phyloP scores from a whole-genome alignment of 257 asterid genomes.

The Nicotiana paniculata region DNA sequence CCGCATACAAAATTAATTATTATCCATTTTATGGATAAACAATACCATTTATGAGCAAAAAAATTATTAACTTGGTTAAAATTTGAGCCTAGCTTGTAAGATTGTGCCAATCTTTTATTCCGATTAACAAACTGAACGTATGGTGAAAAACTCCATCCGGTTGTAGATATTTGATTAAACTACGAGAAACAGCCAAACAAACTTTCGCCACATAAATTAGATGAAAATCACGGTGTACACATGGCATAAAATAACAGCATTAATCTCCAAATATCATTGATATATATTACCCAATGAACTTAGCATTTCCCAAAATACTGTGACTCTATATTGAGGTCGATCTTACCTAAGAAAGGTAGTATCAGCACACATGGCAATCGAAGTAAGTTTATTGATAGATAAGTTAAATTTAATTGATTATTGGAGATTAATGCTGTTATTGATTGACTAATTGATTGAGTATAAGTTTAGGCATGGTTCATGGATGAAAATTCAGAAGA shows the following conservation, averaged over 20 bases:
- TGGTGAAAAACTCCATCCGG: background rate
- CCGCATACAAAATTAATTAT: too few species aligned
- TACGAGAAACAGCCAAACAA: conserved; percentile 34
- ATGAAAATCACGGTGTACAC: conserved; percentile 18
- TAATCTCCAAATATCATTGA: background rate
- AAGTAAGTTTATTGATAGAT: conserved; percentile 28
- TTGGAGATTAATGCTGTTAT: too few species aligned
- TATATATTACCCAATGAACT: background rate
- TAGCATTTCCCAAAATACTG: background rate
- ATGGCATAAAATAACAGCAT: conserved; percentile 1
- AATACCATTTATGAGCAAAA: too few species aligned
- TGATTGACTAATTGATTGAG: background rate
- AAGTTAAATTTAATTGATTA: too few species aligned
- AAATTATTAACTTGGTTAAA: too few species aligned
- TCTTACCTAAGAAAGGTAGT: background rate
- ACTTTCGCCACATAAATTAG: conserved; percentile 30
- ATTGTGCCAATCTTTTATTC: background rate
- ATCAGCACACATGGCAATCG: conserved; percentile 42
- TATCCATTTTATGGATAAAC: too few species aligned
- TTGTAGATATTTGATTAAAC: conserved; percentile 17
- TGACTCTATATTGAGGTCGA: background rate
- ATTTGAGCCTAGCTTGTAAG: too few species aligned
- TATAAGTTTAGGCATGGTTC: conserved; percentile 57
- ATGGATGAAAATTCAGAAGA: conserved; percentile 66
- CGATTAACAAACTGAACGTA: background rate